A percentile compares a stretch with the other conserved stretches of the same genome.
Conservation (phyloP, 352 stramenopile species). For the Phytopythium montanum region DNA sequence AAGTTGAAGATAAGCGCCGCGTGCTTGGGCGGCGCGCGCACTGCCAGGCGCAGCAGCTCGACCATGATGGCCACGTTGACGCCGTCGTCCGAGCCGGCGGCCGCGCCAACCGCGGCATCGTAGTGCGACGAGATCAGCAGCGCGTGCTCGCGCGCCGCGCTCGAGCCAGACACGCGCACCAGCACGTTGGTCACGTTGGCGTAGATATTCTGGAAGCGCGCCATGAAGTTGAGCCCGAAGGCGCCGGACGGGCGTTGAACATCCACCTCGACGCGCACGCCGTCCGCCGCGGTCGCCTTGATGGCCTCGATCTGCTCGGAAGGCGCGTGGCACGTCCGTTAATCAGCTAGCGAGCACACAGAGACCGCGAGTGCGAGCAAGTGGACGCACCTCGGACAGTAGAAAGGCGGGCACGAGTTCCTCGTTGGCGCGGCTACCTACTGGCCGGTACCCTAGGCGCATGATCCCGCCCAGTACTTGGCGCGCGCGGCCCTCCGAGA, state of each 20-base stretch:
- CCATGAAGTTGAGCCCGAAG: conserved; percentile 74
- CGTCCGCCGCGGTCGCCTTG: conserved; percentile 21
- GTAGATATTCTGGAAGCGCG: conserved; percentile 85
- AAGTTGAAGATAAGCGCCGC: conserved; percentile 77
- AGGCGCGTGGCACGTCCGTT: not conserved
- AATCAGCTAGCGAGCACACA: not conserved
- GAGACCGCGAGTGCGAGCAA: not conserved
- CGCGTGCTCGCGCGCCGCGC: conserved; percentile 31
- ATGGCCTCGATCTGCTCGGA: conserved; percentile 56
- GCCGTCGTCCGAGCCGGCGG: conserved; percentile 67
- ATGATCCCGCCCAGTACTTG: conserved; percentile 63
- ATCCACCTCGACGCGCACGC: conserved; percentile 48
- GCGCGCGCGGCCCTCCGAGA: conserved; percentile 56
- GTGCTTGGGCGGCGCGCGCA: conserved; percentile 36
- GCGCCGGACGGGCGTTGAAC: conserved; percentile 65
- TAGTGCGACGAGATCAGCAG: conserved; percentile 81
- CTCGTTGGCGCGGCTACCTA: conserved; percentile 65
- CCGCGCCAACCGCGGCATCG: conserved; percentile 67
- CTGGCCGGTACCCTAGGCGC: conserved; percentile 65
- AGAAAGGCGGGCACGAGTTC: conserved; percentile 57
- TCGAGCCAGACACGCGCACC: conserved; percentile 42
- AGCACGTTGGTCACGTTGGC: conserved; percentile 83
- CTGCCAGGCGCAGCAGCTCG: conserved; percentile 49
- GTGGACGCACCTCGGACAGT: conserved; percentile 32
- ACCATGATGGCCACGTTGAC: conserved; percentile 85